Conservation (phyloP, 306 rosid genomes). For the Rubus parviflorus region DNA sequence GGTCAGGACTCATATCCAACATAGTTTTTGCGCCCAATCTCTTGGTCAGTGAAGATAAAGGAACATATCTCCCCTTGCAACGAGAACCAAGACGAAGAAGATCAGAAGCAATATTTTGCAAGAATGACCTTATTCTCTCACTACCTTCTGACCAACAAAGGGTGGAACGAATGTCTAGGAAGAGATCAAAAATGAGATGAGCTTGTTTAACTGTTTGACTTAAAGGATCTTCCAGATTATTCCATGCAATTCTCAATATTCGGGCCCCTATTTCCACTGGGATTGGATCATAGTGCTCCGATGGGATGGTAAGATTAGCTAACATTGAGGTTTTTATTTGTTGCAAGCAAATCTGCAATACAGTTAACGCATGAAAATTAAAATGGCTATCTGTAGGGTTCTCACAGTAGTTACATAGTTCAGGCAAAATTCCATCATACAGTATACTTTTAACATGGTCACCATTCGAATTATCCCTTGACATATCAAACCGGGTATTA, state of each 20-base stretch:
- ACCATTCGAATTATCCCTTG: constrained; percentile 17
- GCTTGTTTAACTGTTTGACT: constrained; percentile 97
- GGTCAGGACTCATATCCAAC: constrained; percentile 60
- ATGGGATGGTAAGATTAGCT: constrained; percentile 48
- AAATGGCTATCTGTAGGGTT: constrained; percentile 87
- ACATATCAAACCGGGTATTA: constrained; percentile 45
- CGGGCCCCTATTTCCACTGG: constrained; percentile 82
- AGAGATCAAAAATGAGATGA: constrained; percentile 86
- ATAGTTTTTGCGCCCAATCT: constrained; percentile 81
- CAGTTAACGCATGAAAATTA: constrained; percentile 89
- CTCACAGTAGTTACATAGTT: constrained; percentile 85
- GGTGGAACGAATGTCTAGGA: constrained; percentile 81
- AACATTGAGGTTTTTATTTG: constrained; percentile 72
- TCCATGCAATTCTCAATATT: constrained; percentile 78
- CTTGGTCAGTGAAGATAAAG: constrained; percentile 82
- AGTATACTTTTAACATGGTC: constrained; percentile 54
- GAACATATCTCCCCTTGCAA: constrained; percentile 94
- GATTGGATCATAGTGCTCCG: constrained; percentile 57
- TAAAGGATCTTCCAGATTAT: constrained; percentile 91
- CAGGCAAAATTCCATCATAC: constrained; percentile 90
- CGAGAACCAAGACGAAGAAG: constrained; percentile 81
- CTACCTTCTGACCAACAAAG: constrained; percentile 70
- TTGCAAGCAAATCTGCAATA: constrained; percentile 94
- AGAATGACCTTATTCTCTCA: constrained; percentile 55
- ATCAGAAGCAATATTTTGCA: constrained; percentile 67